These are phyloP conservation scores for Lathyrus sativus DNA, from an alignment of 306 rosid genomes.

Conservation along the genomic window DNA sequence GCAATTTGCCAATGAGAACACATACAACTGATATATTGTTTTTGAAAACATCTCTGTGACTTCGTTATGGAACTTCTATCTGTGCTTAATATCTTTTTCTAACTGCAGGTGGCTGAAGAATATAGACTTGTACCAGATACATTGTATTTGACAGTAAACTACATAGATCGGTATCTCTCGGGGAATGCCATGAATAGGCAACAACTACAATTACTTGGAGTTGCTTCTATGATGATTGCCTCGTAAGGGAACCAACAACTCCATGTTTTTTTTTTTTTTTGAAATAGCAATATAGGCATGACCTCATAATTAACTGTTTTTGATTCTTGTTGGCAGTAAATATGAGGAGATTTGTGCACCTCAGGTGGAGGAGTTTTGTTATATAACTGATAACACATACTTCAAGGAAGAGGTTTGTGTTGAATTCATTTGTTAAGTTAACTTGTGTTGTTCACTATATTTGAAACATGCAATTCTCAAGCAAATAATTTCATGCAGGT, in stretches of 20 bases:
- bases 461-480: slow-evolving; percentile 26
- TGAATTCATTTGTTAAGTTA: slow-evolving; percentile 15
- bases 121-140: slow-evolving; percentile 97
- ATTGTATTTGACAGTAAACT: slow-evolving; percentile 86
- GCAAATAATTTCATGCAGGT: slow-evolving; percentile 57
- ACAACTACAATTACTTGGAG: slow-evolving; percentile 85
- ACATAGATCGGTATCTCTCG: slow-evolving; percentile 88
- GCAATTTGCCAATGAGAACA: neutral
- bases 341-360: slow-evolving; percentile 99
- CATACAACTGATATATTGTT: neutral
- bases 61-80: neutral
- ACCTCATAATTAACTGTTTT: slow-evolving; percentile 24
- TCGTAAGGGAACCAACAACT: slow-evolving; percentile 61
- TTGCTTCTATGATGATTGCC: slow-evolving; percentile 99
- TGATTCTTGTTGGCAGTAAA: slow-evolving; percentile 54
- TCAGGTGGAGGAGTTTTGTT: slow-evolving; percentile 96
- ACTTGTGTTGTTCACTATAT: slow-evolving; percentile 10
- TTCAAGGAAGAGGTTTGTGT: slow-evolving; percentile 84
- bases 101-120: slow-evolving; percentile 91
- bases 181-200: slow-evolving; percentile 90
- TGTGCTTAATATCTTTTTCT: slow-evolving; percentile 29
- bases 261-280: neutral
- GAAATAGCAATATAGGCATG: neutral
- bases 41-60: neutral
- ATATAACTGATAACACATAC: slow-evolving; percentile 91